A percentile compares a stretch with the other conserved stretches of the same genome.
Evolutionary conservation across 2,329 filamentous ascomycete genomes (phyloP).

Genomic region (Ascosphaera acerosa): DNA sequence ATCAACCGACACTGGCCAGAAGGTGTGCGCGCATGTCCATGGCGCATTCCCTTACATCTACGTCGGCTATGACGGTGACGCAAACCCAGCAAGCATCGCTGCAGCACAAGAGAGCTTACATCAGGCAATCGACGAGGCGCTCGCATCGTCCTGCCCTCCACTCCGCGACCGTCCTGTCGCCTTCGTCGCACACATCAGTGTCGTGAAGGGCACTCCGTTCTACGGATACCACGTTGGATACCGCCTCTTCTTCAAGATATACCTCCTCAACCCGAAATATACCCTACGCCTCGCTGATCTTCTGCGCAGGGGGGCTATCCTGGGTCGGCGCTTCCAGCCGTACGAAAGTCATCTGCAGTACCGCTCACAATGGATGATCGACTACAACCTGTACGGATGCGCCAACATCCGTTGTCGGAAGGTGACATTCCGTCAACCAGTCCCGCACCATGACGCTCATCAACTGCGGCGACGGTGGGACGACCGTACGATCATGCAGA

Average conservation of each 20-base stretch:
- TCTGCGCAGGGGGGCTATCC: constrained; percentile 62
- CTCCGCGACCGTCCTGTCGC: constrained; percentile 41
- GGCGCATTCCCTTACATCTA: constrained; percentile 93
- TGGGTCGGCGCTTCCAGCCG: constrained; percentile 65
- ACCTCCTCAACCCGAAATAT: constrained; percentile 64
- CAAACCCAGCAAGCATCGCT: constrained; percentile 45
- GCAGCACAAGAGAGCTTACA: constrained; percentile 56
- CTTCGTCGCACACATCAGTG: constrained; percentile 71
- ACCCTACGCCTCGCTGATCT: constrained; percentile 77
- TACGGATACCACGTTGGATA: constrained; percentile 92
- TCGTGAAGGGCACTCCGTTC: constrained; percentile 84
- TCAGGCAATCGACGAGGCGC: constrained; percentile 68
- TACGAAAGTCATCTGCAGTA: constrained; percentile 90
- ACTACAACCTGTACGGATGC: constrained; percentile 93
- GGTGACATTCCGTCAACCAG: constrained; percentile 45
- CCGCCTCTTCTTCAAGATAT: constrained; percentile 76
- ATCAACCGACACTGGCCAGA: constrained; percentile 79
- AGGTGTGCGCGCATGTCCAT: constrained; percentile 86
- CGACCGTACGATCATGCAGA: constrained; percentile 37
- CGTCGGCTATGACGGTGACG: constrained; percentile 51
- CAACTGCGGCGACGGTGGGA: no score
- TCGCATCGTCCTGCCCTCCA: constrained; percentile 61
- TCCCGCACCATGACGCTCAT: constrained; percentile 40
- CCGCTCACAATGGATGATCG: constrained; percentile 88
- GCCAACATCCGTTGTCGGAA: constrained; percentile 53